Evolutionary conservation across 495 filamentous ascomycete species (phyloP), one percentile per base, ranked within the genome.

Genomic region (Penicillium pancosmium): DNA sequence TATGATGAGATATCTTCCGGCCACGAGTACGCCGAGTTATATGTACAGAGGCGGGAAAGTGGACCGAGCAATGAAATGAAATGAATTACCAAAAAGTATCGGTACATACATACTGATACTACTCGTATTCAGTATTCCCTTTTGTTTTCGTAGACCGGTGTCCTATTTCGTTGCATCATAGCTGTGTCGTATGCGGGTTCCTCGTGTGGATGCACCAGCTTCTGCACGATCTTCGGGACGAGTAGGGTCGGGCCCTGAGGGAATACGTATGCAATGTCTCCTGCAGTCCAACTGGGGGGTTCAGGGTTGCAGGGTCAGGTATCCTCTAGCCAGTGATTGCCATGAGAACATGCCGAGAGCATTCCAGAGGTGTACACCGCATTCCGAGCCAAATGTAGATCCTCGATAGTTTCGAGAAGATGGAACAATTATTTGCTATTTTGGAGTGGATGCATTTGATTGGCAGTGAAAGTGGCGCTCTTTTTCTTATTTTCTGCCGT

Each of bases 341-440:
- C 57, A 63, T 58, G 62, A 65, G 60, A 68, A 65, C 56, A 54
- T 60, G 59, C 67, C 62, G 67, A 57, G 38, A 43, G 57, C 67
- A 69, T 69, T 68, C 67, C 55, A 36, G 55, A 19, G 15, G 5
- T 54, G 33, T 54, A 36, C 47, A 52, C 21, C 23, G 50, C 62
- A 68, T 68, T 63, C 68, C 49, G 57, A 47, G n/a, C 21, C 60
- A 21, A 33, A 51, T 48, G 60, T 57, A 60, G 52, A 56, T 46
- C 50, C 15, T 54, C 16, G 38, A 47, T 34, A 31, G 19, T 10
- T 36, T 58, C 35, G 43, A n/a, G 33, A 25, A 15, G 41, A 18
- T 16, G 11, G 9, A 9, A 6, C 41, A 8, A 13, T n/a, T 13
- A n/a, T 40, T 44, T 2, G 41, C 41, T 8, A n/a, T 44, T 16